Conservation (phyloP, 306 rosid genomes). For the Rosa rugosa region DNA sequence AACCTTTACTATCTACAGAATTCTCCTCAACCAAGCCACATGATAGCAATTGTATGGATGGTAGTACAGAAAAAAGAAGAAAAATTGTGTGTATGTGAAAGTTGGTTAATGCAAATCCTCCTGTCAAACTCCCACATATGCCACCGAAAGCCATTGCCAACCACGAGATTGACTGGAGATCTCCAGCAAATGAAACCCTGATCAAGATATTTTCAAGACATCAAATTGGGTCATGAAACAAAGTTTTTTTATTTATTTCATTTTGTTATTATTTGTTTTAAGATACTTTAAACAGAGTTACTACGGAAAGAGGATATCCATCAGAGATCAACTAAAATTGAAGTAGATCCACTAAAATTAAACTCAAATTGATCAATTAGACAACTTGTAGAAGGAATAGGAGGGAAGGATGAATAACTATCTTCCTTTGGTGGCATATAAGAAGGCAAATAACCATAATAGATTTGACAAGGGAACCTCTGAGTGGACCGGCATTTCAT, state of each 20-base stretch:
- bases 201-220: conserved; percentile 17
- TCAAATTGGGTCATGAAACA: not conserved
- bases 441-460: not conserved
- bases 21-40: conserved; percentile 69
- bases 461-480: not conserved
- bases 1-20: conserved; percentile 36
- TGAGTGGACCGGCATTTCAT: not conserved
- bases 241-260: not conserved
- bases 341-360: not conserved
- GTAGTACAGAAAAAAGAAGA: conserved; percentile 68
- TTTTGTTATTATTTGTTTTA: too few relatives aligned
- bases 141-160: conserved; percentile 88
- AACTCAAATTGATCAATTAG: conserved; percentile 6
- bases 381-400: conserved; percentile 9
- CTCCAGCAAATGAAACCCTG: conserved; percentile 82
- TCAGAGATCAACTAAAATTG: not conserved
- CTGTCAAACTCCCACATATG: conserved; percentile 74
- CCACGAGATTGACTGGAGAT: conserved; percentile 83
- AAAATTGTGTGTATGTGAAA: conserved; percentile 56
- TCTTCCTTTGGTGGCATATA: conserved; percentile 4
- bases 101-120: conserved; percentile 75
- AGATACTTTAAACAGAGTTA: too few relatives aligned
- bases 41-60: conserved; percentile 70
- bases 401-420: not conserved
- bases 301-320: conserved; percentile 2